Conservation (phyloP, 2,329 filamentous ascomycete species). For the Xenosphaeropsis pyriputrescens region DNA sequence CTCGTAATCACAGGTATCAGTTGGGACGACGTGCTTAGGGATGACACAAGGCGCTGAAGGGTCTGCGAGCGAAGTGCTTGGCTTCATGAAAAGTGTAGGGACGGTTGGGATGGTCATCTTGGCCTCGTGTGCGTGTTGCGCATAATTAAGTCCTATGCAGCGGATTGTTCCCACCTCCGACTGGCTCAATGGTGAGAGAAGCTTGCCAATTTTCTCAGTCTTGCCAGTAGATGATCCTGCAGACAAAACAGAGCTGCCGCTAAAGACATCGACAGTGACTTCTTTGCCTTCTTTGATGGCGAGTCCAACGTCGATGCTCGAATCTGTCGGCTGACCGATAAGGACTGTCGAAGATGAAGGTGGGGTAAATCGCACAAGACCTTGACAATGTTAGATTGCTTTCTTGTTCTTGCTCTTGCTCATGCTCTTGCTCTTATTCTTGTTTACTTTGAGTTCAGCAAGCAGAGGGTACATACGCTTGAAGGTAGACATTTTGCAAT, state of each 20-base stretch:
- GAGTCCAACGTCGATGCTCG: slow-evolving; percentile 35
- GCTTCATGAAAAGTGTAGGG: slow-evolving; percentile 32
- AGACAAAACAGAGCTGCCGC: slow-evolving; percentile 36
- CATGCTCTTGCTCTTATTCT: too few relatives aligned
- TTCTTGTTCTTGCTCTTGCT: not conserved
- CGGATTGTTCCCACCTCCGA: slow-evolving; percentile 39
- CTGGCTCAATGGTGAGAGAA: slow-evolving; percentile 34
- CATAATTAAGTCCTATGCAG: slow-evolving; percentile 38
- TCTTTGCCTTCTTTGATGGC: slow-evolving; percentile 37
- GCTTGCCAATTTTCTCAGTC: slow-evolving; percentile 22
- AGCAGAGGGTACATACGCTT: too few relatives aligned
- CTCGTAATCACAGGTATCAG: slow-evolving; percentile 29
- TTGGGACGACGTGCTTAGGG: slow-evolving; percentile 24
- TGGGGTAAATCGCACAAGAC: slow-evolving; percentile 40
- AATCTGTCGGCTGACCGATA: slow-evolving; percentile 37
- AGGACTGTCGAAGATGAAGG: slow-evolving; percentile 31
- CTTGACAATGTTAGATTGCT: slow-evolving; percentile 15
- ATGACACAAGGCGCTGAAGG: slow-evolving; percentile 20
- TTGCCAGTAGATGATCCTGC: slow-evolving; percentile 32
- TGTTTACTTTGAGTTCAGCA: too few relatives aligned
- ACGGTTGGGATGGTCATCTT: slow-evolving; percentile 34
- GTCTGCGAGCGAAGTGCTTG: slow-evolving; percentile 1
- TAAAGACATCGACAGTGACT: slow-evolving; percentile 37
- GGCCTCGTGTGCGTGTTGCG: slow-evolving; percentile 32
- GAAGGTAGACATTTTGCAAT: too few relatives aligned